Percentiles rank a stretch among this genome's conserved stretches.
These are phyloP conservation scores for Fraxinus paxiana DNA, from an alignment of 305 asterid species.

Conservation along the genomic window DNA sequence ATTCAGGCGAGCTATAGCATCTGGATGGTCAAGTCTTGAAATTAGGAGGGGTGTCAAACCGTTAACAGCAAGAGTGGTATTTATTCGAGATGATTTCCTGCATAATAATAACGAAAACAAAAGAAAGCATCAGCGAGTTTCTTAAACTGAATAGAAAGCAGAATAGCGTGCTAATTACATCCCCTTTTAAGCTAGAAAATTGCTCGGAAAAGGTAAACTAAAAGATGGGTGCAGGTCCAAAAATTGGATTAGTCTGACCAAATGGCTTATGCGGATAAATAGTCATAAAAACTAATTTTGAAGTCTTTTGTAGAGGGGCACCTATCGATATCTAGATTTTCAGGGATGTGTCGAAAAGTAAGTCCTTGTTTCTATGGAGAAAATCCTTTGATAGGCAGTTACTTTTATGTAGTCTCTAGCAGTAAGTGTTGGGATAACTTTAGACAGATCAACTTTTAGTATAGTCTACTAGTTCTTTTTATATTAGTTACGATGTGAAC, in stretches of 20 bases:
- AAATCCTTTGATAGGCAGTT: background rate
- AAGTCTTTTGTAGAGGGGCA: background rate
- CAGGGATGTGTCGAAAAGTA: background rate
- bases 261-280: background rate
- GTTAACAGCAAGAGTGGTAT: conserved; percentile 90
- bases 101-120: conserved; percentile 20
- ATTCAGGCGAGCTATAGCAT: conserved; percentile 94
- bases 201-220: background rate
- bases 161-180: background rate
- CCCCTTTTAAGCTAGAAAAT: conserved; percentile 6
- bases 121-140: conserved; percentile 12
- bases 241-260: background rate
- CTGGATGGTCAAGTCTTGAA: conserved; percentile 88
- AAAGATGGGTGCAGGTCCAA: background rate
- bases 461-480: background rate
- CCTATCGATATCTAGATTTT: background rate
- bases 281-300: background rate
- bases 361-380: background rate
- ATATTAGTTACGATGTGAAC: background rate
- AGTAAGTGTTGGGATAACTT: background rate
- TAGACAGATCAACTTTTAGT: background rate
- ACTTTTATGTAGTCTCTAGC: background rate
- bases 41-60: conserved; percentile 92
- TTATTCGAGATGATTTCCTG: conserved; percentile 97
- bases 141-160: conserved; percentile 11